phyloP scores from a whole-genome alignment of 176 grass and related monocot genomes.

The Oryza glumipatula region DNA sequence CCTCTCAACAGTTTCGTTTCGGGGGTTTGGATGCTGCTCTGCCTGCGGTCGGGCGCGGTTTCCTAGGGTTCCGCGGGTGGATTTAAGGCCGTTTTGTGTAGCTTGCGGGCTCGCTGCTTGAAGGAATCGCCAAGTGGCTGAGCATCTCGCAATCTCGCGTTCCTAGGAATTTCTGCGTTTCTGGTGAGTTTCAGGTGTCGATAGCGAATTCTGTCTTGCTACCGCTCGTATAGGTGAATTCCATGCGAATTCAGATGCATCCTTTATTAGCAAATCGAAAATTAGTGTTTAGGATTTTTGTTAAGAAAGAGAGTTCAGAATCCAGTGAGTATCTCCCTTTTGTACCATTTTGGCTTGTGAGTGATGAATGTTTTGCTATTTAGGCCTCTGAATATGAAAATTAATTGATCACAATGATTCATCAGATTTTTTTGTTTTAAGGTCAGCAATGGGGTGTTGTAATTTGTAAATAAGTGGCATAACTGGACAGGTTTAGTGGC shows the following conservation, averaged over 20 bases:
- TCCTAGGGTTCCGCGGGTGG: neutral
- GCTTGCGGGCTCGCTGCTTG: neutral
- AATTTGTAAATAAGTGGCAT: neutral
- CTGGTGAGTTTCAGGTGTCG: neutral
- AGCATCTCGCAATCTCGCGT: neutral
- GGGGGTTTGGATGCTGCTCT: neutral
- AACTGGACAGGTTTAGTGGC: neutral
- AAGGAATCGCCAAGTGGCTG: neutral
- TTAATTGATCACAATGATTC: neutral
- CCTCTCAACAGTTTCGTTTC: neutral
- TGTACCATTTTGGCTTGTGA: constrained; percentile 1
- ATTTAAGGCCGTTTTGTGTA: too few species aligned
- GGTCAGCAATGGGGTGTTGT: neutral
- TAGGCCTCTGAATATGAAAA: neutral
- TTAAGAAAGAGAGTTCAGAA: neutral
- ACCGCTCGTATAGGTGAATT: constrained; percentile 12
- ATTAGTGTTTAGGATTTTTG: neutral
- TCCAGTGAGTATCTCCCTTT: neutral
- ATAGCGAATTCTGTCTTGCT: neutral
- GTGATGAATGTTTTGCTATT: neutral
- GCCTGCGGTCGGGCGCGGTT: neutral
- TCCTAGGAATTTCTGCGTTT: neutral
- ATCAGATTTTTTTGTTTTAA: constrained; percentile 6
- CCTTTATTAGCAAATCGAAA: neutral
- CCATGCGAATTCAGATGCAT: neutral